Evolutionary conservation across 2,329 filamentous ascomycete genomes (phyloP), one percentile per base, ranked within the genome.

Genomic region (Plectosphaerella plurivora): DNA sequence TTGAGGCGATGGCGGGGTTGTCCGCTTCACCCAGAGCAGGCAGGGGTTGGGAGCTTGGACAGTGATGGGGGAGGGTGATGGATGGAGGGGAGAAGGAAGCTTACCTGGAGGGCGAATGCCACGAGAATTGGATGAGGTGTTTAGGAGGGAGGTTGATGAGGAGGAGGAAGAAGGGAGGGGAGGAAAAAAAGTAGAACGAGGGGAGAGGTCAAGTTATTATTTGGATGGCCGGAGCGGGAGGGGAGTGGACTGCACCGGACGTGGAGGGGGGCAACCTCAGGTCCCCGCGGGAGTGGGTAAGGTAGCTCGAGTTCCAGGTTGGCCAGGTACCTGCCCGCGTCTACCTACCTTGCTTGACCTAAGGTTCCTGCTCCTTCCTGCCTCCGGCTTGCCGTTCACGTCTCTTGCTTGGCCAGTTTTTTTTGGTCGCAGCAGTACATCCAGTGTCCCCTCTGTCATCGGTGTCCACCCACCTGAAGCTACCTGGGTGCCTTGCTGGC

Each of bases 191-290:
- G 16, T 35, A 39, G 10, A 36, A 22, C 35, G 47, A 39, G 36
- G 47, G 47, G 20, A 35, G 37, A 44, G 41, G n/a, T 44, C 41
- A 44, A 44, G 41, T 39, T 44, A 44, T 44, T 44, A 44, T 44
- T 33, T 44, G 16, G 10, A 18, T 44, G 41, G 41, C 15, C 10
- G 41, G 41, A 20, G 41, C n/a, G 4, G 16, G 41, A 12, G 16
- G 41, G 16, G 41, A 18, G 41, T 6, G 16, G 16, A 41, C 36
- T 15, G 36, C 5, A 42, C 7, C 22, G 41, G 41, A 20, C 41
- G 18, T 16, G 41, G 41, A 44, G 18, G 41, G 41, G 41, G n/a
- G 28, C 28, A 33, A 33, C 28, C 28, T 10, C 28, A 33, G 28
- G 28, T 33, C 28, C 28, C 28, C 28, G 28, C 28, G 28, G 28